Evolutionary conservation across 148 eudicot genomes (phyloP).

Genomic region (Rhododendron mucronatum): DNA sequence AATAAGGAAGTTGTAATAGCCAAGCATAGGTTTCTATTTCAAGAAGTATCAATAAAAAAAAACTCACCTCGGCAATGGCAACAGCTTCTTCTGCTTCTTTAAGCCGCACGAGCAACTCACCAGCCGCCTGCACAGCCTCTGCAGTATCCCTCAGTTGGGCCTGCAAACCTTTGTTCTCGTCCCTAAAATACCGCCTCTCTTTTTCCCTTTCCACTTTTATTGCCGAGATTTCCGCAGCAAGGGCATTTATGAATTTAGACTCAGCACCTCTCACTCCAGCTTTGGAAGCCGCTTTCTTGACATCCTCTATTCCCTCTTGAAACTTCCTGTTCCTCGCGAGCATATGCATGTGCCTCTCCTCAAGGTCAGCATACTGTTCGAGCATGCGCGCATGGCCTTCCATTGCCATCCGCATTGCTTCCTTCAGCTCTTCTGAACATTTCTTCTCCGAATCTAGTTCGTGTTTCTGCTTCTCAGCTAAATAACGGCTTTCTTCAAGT

Average conservation of each 20-base stretch:
- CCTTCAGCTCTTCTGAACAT: constrained; percentile 88
- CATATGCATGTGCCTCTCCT: constrained; percentile 81
- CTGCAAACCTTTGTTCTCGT: constrained; percentile 80
- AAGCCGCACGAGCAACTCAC: constrained; percentile 91
- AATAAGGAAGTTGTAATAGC: neutral
- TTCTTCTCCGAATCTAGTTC: constrained; percentile 73
- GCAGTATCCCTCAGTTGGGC: constrained; percentile 92
- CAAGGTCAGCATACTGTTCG: constrained; percentile 90
- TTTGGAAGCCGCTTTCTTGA: constrained; percentile 82
- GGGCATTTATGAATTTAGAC: constrained; percentile 82
- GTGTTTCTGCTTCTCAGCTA: constrained; percentile 48
- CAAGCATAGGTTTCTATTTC: neutral
- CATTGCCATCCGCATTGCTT: constrained; percentile 93
- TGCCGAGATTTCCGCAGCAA: constrained; percentile 84
- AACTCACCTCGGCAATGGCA: constrained; percentile 75
- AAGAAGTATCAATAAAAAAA: neutral
- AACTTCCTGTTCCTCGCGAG: constrained; percentile 73
- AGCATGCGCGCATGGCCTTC: constrained; percentile 97
- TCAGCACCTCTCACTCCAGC: constrained; percentile 87
- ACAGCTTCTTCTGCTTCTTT: constrained; percentile 94
- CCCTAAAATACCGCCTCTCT: constrained; percentile 72
- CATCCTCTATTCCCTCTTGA: constrained; percentile 86
- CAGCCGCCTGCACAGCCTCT: constrained; percentile 97
- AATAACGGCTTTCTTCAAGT: constrained; percentile 57
- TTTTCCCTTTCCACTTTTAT: constrained; percentile 82